Base-by-base conservation (phyloP, 1,139 yeast genomes). In the Zygosaccharomyces pseudobailii region DNA sequence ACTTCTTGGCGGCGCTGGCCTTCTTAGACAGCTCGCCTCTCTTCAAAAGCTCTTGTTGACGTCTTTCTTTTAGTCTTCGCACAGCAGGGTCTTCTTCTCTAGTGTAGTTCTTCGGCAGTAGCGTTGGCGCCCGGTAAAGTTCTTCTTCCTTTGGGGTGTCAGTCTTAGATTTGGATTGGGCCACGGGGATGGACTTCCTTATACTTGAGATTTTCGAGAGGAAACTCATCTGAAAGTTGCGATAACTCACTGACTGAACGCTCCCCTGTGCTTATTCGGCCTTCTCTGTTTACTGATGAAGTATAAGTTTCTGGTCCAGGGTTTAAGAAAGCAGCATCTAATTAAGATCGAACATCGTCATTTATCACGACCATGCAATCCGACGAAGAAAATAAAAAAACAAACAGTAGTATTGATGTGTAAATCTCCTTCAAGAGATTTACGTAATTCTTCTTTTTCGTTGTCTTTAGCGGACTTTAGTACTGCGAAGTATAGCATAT, bases 11-110 rank as follows among this genome's bases (percentile, higher is more conserved):
- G 48, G 38, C 31, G 41, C 44, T 49, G 24, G 45, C 48, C 36
- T 42, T 49, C 21, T 49, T 48, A 9, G 51, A 43, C 13, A 40
- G 20, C 20, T 53, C 57, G 25, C 55, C 60, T 42, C 51, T 54
- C 52, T 73, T 71, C 43, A 75, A 75, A 39, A 63, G 69, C 56
- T 84, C 88, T 36, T 72, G 64, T 52, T 80, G 71, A 59, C 90
- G 70, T 4, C 81, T 79, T 53, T 82, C 89, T 56, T 84, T 84
- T 35, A 84, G 69, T 49, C 82, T 68, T 34, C 78, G 80, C 5
- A 70, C 71, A 4, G 74, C 74, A 6, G 74, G 75, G 48, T 71
- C 75, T 6, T 65, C 60, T n/a, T 62, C 61, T 22, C 67, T 54
- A 3, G 58, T 52, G 40, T 66, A 66, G 40, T 56, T 54, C 34